phyloP scores from a whole-genome alignment of 768 basidiomycete species.

The Calvatia gigantea region DNA sequence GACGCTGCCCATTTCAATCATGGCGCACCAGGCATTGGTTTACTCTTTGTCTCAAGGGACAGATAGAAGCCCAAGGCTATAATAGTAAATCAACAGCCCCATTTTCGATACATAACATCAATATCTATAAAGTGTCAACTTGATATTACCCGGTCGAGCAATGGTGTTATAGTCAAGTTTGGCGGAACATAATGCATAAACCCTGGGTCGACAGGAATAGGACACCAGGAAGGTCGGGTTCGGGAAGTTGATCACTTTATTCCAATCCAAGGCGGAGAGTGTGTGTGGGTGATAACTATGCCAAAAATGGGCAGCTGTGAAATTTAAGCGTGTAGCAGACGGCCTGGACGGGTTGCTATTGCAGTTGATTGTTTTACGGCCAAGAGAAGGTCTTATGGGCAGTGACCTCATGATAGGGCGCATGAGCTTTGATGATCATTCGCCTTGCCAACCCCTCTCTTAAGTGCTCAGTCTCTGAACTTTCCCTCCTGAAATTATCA shows the following conservation, averaged over 20 bases:
- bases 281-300: conserved; percentile 1
- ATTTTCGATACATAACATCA: conserved; percentile 69
- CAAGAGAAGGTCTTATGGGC: not conserved
- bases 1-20: conserved; percentile 90
- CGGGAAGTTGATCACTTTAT: conserved; percentile 75
- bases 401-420: not conserved
- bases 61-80: conserved; percentile 55
- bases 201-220: conserved; percentile 82
- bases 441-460: no score
- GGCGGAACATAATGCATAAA: conserved; percentile 75
- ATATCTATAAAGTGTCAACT: conserved; percentile 80
- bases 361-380: not conserved
- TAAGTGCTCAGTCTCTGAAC: not conserved
- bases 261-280: conserved; percentile 23
- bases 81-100: conserved; percentile 48
- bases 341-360: no score
- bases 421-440: not conserved
- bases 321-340: not conserved
- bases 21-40: conserved; percentile 71
- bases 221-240: conserved; percentile 78
- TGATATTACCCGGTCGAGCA: no score
- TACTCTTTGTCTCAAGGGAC: conserved; percentile 66
- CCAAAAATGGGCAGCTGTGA: not conserved
- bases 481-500: not conserved
- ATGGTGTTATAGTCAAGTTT: conserved; percentile 84